Conservation (phyloP, 768 basidiomycete genomes). For the Mycena floridula region DNA sequence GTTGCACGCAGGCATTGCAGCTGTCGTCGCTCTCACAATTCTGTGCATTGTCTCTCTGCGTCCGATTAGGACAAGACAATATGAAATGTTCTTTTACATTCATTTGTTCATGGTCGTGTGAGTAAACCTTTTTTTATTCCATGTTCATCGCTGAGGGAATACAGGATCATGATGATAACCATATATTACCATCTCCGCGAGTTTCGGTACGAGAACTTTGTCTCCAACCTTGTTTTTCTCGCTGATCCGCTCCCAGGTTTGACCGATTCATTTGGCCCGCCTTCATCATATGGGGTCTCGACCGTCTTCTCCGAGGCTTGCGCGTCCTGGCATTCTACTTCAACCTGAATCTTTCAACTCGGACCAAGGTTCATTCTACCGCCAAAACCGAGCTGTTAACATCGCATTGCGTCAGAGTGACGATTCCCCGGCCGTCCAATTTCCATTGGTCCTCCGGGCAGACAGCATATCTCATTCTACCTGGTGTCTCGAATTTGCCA, state of each 20-base stretch:
- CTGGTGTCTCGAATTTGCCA: constrained; percentile 36
- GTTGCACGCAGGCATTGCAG: constrained; percentile 28
- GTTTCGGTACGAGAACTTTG: too few species aligned
- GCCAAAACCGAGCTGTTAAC: constrained; percentile 32
- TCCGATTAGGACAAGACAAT: constrained; percentile 24
- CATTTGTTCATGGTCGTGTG: constrained; percentile 34
- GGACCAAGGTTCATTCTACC: constrained; percentile 15
- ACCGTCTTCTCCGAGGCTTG: constrained; percentile 30
- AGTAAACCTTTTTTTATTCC: constrained; percentile 11
- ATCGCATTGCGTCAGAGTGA: constrained; percentile 32
- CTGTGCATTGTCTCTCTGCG: constrained; percentile 31
- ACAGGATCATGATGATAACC: constrained; percentile 4
- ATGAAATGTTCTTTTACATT: constrained; percentile 36
- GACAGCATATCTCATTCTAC: constrained; percentile 38
- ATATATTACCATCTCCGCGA: constrained; percentile 4
- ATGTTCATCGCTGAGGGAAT: background rate
- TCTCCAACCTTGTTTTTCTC: too few species aligned
- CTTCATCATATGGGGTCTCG: constrained; percentile 36
- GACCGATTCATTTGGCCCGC: constrained; percentile 28
- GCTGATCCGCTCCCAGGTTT: too few species aligned
- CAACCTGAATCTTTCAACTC: constrained; percentile 16
- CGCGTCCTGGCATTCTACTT: constrained; percentile 30
- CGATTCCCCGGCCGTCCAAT: constrained; percentile 30
- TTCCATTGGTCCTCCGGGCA: constrained; percentile 46
- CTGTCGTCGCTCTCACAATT: constrained; percentile 22